Conservation (phyloP, 768 basidiomycete genomes). For the Artomyces pyxidatus region DNA sequence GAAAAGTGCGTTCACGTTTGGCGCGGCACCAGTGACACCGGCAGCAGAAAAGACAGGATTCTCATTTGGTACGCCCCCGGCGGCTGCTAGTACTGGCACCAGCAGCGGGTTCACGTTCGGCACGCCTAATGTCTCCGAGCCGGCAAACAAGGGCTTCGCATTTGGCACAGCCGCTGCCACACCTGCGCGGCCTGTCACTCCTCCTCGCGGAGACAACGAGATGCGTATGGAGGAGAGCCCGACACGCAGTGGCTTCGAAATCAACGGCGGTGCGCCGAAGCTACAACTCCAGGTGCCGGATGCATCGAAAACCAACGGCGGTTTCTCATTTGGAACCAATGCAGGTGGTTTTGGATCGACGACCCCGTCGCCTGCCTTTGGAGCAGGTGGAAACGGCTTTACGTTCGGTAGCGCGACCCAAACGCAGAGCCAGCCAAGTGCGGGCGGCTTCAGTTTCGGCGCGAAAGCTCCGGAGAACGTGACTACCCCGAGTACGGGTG, state of each 20-base stretch:
- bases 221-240: constrained; percentile 82
- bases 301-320: constrained; percentile 4
- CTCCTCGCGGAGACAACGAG: constrained; percentile 59
- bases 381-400: constrained; percentile 22
- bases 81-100: constrained; percentile 1
- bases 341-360: constrained; percentile 6
- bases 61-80: constrained; percentile 6
- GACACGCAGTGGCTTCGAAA: constrained; percentile 37
- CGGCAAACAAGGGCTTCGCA: constrained; percentile 40
- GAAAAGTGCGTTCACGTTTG: constrained; percentile 15
- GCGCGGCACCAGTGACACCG: constrained; percentile 13
- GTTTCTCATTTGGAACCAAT: constrained; percentile 6
- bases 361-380: constrained; percentile 7
- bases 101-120: constrained; percentile 39
- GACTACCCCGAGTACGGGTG: constrained; percentile 26
- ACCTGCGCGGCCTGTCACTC: constrained; percentile 47
- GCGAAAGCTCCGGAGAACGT: constrained; percentile 23
- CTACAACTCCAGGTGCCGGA: constrained; percentile 12
- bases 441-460: constrained; percentile 22
- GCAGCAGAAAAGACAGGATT: constrained; percentile 8
- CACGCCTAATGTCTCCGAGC: constrained; percentile 19
- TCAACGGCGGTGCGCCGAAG: constrained; percentile 25
- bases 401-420: constrained; percentile 33
- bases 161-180: constrained; percentile 38
- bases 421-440: constrained; percentile 24